Evolutionary conservation across 805 yeast species (phyloP), one percentile per base, ranked within the genome.

Genomic region (Yarrowia divulgata): DNA sequence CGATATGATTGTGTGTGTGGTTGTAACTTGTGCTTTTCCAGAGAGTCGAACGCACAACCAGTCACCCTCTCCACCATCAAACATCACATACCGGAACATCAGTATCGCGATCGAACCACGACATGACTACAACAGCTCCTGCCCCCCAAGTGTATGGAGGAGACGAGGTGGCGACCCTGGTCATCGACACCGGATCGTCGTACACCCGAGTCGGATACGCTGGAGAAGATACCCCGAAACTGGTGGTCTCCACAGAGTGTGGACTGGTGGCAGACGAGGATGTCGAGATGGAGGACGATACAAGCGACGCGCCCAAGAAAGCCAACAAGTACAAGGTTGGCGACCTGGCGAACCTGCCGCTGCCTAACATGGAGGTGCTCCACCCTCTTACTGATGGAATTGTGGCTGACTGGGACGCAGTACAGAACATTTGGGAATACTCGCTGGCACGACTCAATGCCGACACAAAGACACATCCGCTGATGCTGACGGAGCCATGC

Each of bases 141-240:
- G 68, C 68, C 32, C 70, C 72, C 19, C 73, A 70, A 67, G 73
- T 73, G 40, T 62, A 68, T 29, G 68, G 62, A 45, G 67, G 46
- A 45, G 96, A 94, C 78, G 98, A 94, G 78, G 89, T 93, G 71
- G 87, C 93, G 70, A 97, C 97, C 35, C 83, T 94, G 8, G 97
- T 94, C 42, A 82, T 94, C 42, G 98, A 94, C 76, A 93, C 97
- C 0, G 98, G 98, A 43, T 88, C 97, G 10, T 86, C 84, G 71
- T 80, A 86, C 69, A 92, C 97, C 13, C 86, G 93, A 70, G 85
- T 90, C 34, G 99, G 99, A 1, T 90, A 86, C 75, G 93, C 98
- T 8, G 98, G 98, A 14, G 94, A 93, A 71, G 97, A 92, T 75
- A 83, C 86, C 67, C 99, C 99, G 9, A 85, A 88, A 70, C 80